Percentiles rank a stretch among this genome's conserved stretches.
Evolutionary conservation across 139 green algal genomes (phyloP).

Genomic region (Micractinium conductrix): DNA sequence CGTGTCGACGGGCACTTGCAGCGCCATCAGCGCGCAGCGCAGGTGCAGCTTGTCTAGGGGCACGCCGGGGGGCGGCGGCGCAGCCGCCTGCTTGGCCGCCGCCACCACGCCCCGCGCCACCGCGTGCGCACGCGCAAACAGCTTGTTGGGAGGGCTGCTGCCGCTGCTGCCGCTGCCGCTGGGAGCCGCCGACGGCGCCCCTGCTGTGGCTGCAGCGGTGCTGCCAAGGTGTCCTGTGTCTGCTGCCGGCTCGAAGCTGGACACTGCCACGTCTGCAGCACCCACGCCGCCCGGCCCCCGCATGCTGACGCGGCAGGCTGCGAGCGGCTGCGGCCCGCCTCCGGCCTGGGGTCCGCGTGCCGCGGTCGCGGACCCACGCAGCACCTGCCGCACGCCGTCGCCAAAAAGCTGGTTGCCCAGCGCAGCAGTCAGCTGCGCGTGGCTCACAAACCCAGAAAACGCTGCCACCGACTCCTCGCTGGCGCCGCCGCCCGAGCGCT

Average conservation of each 20-base stretch:
- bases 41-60: constrained; percentile 14
- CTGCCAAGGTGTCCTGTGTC: not conserved
- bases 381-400: not conserved
- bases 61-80: not conserved
- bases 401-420: constrained; percentile 17
- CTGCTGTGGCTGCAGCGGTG: too few species aligned
- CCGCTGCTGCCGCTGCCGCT: too few species aligned
- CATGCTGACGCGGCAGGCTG: constrained; percentile 36
- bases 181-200: not conserved
- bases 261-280: constrained; percentile 39
- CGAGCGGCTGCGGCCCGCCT: not conserved
- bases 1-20: constrained; percentile 40
- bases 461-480: not conserved
- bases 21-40: constrained; percentile 24
- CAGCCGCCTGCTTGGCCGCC: constrained; percentile 15
- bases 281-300: constrained; percentile 29
- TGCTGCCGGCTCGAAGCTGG: not conserved
- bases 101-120: constrained; percentile 18
- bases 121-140: not conserved
- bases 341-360: not conserved
- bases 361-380: not conserved
- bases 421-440: constrained; percentile 11
- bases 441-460: constrained; percentile 45
- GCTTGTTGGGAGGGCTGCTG: not conserved
- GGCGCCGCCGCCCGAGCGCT: not conserved